phyloP scores from a whole-genome alignment of 345 rosid species.

The Salix exigua region DNA sequence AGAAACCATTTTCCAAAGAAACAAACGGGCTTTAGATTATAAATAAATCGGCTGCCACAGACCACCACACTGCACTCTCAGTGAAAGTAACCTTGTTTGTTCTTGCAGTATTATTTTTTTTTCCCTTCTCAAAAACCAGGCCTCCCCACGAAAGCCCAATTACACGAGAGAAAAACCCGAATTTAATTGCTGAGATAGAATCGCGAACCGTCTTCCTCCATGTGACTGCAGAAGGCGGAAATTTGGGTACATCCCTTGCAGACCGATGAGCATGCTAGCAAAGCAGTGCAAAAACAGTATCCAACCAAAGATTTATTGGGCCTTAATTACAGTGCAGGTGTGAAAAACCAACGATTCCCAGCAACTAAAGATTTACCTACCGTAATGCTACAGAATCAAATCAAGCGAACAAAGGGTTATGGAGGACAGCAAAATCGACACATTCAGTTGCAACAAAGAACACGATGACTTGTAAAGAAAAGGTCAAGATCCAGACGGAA shows the following conservation, averaged over 20 bases:
- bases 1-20: no score
- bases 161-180: not conserved
- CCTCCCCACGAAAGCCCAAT: not conserved
- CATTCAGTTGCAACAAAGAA: no score
- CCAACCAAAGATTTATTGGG: not conserved
- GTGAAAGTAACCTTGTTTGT: not conserved
- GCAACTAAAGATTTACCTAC: no score
- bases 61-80: not conserved
- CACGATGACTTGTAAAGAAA: no score
- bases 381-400: no score
- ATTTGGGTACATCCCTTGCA: not conserved
- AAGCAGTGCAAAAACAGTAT: no score
- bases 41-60: not conserved
- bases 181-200: not conserved
- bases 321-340: not conserved
- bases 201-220: not conserved
- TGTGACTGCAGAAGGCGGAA: not conserved
- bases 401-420: no score
- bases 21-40: no score
- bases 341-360: not conserved
- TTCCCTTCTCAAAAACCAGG: not conserved
- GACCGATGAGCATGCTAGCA: not conserved
- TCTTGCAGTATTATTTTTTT: not conserved
- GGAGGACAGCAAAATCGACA: no score
- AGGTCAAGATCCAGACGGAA: no score